Evolutionary conservation across 2,329 filamentous ascomycete genomes (phyloP).

Genomic region (Pestalotiopsis sp.): DNA sequence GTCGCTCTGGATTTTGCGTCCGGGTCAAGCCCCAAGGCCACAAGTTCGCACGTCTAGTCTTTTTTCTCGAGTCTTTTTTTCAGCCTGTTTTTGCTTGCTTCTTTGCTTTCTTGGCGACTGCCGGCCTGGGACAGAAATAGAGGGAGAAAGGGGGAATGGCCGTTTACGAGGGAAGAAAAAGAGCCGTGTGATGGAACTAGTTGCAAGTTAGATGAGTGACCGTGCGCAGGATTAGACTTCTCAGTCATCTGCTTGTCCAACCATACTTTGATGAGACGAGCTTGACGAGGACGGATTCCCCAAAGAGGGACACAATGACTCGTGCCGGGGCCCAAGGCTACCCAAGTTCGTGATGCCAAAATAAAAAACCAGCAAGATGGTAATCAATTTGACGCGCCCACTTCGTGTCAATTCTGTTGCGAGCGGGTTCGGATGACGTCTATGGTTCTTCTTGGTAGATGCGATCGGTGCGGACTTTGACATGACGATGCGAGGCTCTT

Average conservation of each 20-base stretch:
- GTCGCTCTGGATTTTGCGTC: background rate
- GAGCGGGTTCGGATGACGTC: background rate
- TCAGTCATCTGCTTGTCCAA: background rate
- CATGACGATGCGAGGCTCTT: background rate
- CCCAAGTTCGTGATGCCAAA: too few relatives aligned
- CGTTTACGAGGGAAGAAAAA: background rate
- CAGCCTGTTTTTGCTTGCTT: background rate
- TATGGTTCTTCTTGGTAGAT: background rate
- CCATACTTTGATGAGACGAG: background rate
- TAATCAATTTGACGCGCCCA: constrained; percentile 10
- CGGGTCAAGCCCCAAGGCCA: background rate
- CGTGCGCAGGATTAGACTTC: background rate
- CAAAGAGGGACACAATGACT: background rate
- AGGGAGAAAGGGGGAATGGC: background rate
- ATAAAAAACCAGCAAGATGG: too few relatives aligned
- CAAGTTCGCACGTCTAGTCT: background rate
- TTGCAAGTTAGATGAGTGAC: background rate
- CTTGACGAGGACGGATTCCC: background rate
- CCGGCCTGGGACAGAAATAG: too few relatives aligned
- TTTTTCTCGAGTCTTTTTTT: background rate
- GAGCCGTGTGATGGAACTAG: background rate
- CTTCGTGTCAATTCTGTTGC: background rate
- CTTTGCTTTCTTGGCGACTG: too few relatives aligned
- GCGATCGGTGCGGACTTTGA: background rate
- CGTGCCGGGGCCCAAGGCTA: background rate